Evolutionary conservation across 805 yeast genomes (phyloP).

Genomic region (Teunomyces aglyptinius): DNA sequence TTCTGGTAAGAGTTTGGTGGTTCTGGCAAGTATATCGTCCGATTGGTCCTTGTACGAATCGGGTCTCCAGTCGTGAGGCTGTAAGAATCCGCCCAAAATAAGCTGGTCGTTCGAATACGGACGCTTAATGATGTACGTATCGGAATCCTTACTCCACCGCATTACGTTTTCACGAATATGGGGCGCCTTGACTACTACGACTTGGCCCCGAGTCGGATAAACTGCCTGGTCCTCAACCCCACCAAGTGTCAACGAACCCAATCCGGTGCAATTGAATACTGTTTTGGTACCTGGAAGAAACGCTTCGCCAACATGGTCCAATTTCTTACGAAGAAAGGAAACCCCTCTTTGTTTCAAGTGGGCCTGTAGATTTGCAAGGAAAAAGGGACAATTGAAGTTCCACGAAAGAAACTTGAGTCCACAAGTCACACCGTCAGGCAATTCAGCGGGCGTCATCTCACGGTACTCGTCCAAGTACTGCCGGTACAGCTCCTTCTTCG

Average conservation of each 20-base stretch:
- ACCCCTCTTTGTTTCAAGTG: slow-evolving; percentile 52
- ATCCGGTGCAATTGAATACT: slow-evolving; percentile 77
- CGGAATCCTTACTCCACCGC: slow-evolving; percentile 58
- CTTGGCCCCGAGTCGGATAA: slow-evolving; percentile 80
- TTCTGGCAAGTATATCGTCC: slow-evolving; percentile 58
- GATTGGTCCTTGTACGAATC: slow-evolving; percentile 59
- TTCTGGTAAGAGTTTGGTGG: slow-evolving; percentile 51
- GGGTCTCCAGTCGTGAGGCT: slow-evolving; percentile 59
- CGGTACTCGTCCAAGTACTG: slow-evolving; percentile 50
- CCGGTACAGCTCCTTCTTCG: slow-evolving; percentile 47
- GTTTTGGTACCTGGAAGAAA: slow-evolving; percentile 34
- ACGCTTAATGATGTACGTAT: slow-evolving; percentile 72
- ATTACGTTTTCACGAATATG: slow-evolving; percentile 57
- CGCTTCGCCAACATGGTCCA: slow-evolving; percentile 60
- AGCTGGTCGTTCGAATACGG: slow-evolving; percentile 65
- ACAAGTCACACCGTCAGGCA: slow-evolving; percentile 52
- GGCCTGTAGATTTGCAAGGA: slow-evolving; percentile 46
- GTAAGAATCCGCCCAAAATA: slow-evolving; percentile 73
- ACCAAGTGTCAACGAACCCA: slow-evolving; percentile 60
- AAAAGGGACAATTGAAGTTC: slow-evolving; percentile 72
- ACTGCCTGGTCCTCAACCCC: slow-evolving; percentile 63
- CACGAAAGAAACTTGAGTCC: slow-evolving; percentile 61
- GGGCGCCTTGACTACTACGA: slow-evolving; percentile 69
- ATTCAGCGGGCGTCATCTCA: slow-evolving; percentile 30
- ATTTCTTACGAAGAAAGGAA: slow-evolving; percentile 42